These are phyloP conservation scores for Xylaria sp. DNA, from an alignment of 2,329 filamentous ascomycete genomes.

Conservation along the genomic window DNA sequence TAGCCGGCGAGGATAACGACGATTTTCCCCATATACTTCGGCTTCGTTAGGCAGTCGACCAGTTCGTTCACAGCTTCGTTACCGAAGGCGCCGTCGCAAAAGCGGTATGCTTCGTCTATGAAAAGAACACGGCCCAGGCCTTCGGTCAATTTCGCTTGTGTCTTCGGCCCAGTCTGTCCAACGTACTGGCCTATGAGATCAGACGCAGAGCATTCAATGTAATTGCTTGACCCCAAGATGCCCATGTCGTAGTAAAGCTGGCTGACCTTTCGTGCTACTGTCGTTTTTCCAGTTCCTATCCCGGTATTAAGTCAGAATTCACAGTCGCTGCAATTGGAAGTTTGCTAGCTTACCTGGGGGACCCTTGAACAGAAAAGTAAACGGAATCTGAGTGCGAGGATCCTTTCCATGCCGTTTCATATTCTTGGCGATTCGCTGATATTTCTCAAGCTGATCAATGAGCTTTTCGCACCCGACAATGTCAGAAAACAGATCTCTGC, in stretches of 20 bases:
- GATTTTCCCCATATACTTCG: conserved; percentile 66
- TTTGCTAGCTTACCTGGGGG: conserved; percentile 60
- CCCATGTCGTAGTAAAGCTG: conserved; percentile 81
- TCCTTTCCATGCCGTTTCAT: conserved; percentile 59
- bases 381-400: conserved; percentile 62
- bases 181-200: conserved; percentile 75
- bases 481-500: conserved; percentile 9
- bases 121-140: conserved; percentile 74
- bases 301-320: conserved; percentile 24
- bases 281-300: conserved; percentile 67
- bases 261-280: conserved; percentile 77
- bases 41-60: conserved; percentile 63
- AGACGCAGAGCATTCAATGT: conserved; percentile 73
- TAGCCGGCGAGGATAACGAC: conserved; percentile 78
- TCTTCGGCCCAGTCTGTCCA: conserved; percentile 70
- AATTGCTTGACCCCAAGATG: conserved; percentile 68
- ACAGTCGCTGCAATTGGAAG: background rate
- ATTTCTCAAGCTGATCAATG: conserved; percentile 54
- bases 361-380: conserved; percentile 69
- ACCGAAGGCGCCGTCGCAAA: conserved; percentile 66
- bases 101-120: conserved; percentile 77
- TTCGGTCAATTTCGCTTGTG: conserved; percentile 61
- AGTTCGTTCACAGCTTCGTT: conserved; percentile 66
- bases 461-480: conserved; percentile 16
- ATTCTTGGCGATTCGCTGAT: conserved; percentile 59